phyloP scores from a whole-genome alignment of 345 rosid species.

The rapeseed (Brassica napus) region DNA sequence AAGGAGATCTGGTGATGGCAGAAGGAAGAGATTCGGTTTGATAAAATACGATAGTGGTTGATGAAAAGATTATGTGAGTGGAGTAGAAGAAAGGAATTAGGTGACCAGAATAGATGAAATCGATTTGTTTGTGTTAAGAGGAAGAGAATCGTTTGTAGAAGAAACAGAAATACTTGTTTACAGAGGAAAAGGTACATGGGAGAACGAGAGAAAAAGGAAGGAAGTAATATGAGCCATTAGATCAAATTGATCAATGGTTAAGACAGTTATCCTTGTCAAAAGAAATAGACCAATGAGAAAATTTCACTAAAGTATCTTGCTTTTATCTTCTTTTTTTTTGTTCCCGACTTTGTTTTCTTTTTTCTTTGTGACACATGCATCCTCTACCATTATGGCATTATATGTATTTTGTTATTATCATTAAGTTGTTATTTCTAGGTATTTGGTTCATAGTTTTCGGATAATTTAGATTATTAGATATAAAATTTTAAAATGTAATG shows the following conservation, averaged over 20 bases:
- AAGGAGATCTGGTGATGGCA: background rate
- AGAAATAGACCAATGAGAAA: background rate
- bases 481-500: too few relatives aligned
- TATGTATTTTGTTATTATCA: too few relatives aligned
- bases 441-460: background rate
- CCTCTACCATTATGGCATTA: too few relatives aligned
- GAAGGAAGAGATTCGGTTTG: background rate
- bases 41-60: too few relatives aligned
- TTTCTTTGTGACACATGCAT: background rate
- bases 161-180: background rate
- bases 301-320: background rate
- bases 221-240: background rate
- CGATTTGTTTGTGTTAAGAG: background rate
- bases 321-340: background rate
- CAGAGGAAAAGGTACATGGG: background rate
- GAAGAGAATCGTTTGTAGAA: background rate
- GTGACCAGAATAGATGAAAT: too few relatives aligned
- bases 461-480: too few relatives aligned
- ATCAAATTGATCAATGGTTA: background rate
- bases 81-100: too few relatives aligned
- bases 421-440: background rate
- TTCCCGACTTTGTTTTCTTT: too few relatives aligned
- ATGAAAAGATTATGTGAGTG: too few relatives aligned
- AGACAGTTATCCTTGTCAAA: background rate
- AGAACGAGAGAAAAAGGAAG: background rate